phyloP scores from a whole-genome alignment of 202 grass and related monocot genomes.

The Brachypodium distachyon region DNA sequence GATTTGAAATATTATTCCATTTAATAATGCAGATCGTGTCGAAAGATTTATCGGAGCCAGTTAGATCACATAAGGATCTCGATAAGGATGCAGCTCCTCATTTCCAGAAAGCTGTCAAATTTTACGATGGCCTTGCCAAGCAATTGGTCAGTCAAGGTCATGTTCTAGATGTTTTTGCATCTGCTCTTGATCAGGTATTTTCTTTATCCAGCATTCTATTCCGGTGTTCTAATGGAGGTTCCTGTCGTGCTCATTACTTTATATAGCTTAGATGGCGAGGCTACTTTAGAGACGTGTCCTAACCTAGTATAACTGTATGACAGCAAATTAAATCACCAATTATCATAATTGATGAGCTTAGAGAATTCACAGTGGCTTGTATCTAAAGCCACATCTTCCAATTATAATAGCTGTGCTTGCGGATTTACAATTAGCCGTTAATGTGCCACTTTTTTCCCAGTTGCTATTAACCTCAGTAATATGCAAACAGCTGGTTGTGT shows the following conservation, averaged over 20 bases:
- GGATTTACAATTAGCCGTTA: neutral
- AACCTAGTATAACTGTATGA: too few relatives aligned
- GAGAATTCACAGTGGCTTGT: neutral
- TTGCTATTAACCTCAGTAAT: neutral
- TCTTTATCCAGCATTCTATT: conserved; percentile 5
- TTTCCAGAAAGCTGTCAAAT: conserved; percentile 94
- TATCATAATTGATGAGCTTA: neutral
- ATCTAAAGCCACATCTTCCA: neutral
- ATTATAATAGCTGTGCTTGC: neutral
- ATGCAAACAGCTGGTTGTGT: neutral
- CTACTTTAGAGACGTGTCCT: too few relatives aligned
- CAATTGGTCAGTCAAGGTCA: conserved; percentile 93
- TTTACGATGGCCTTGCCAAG: conserved; percentile 89
- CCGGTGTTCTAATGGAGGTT: neutral
- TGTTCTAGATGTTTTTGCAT: conserved; percentile 93
- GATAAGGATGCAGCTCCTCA: conserved; percentile 92
- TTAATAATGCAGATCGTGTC: conserved; percentile 76
- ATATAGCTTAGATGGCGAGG: too few relatives aligned
- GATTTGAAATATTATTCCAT: neutral
- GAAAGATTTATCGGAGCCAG: conserved; percentile 92
- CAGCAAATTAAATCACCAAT: neutral
- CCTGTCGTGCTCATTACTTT: neutral
- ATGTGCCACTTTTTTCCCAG: neutral
- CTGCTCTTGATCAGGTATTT: conserved; percentile 88
- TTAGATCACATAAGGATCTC: conserved; percentile 97